These are phyloP conservation scores for Gillenia trifoliata DNA, from an alignment of 306 rosid genomes.

Conservation along the genomic window DNA sequence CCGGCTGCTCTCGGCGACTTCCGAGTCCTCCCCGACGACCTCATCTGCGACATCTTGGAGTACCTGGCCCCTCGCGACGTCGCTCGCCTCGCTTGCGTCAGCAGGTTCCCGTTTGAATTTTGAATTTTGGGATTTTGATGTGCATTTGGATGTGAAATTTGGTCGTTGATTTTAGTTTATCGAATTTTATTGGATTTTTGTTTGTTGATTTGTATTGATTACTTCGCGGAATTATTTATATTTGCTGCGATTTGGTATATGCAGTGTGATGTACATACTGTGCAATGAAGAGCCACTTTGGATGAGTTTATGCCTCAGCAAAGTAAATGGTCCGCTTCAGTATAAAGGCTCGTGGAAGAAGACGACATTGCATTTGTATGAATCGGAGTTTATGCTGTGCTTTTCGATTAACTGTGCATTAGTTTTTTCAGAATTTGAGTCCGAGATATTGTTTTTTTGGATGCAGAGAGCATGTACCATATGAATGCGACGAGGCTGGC, in stretches of 20 bases:
- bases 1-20: slow-evolving; percentile 73
- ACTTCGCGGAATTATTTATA: neutral
- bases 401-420: neutral
- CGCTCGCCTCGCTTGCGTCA: slow-evolving; percentile 80
- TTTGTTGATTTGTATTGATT: neutral
- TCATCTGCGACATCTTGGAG: slow-evolving; percentile 63
- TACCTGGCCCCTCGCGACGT: slow-evolving; percentile 61
- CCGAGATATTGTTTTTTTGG: slow-evolving; percentile 9
- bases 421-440: neutral
- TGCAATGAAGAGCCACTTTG: slow-evolving; percentile 93
- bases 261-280: slow-evolving; percentile 83
- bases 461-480: slow-evolving; percentile 56
- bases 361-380: slow-evolving; percentile 69
- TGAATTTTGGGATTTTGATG: neutral
- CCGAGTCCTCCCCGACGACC: slow-evolving; percentile 74
- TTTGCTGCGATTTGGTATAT: neutral
- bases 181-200: neutral
- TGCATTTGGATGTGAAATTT: neutral
- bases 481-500: slow-evolving; percentile 28
- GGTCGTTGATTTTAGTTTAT: neutral
- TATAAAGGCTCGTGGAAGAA: slow-evolving; percentile 90
- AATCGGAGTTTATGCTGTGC: slow-evolving; percentile 3
- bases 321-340: slow-evolving; percentile 57
- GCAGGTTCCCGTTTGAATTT: slow-evolving; percentile 50
- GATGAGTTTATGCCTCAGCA: slow-evolving; percentile 71